Conservation (phyloP, 208 protist species). For the Acanthamoeba lenticulata region DNA sequence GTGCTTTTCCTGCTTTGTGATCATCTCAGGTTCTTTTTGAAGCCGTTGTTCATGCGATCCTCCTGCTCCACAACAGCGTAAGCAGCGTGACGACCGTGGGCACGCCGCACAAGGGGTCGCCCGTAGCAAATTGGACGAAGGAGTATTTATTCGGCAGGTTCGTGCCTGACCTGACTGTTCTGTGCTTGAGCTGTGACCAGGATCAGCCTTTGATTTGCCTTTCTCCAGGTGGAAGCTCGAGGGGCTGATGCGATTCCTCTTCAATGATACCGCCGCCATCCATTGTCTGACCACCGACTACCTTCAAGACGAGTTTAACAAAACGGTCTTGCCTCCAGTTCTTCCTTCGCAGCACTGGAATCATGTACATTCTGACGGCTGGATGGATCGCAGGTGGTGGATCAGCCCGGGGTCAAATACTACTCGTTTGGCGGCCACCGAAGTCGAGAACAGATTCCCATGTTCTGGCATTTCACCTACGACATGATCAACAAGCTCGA, state of each 20-base stretch:
- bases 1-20: not conserved
- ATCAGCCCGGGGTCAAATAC: slow-evolving; percentile 58
- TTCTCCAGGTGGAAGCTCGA: not conserved
- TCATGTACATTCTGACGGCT: too few relatives aligned
- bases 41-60: not conserved
- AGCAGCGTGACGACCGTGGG: slow-evolving; percentile 59
- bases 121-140: slow-evolving; percentile 17
- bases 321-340: not conserved
- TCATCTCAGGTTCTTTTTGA: not conserved
- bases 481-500: slow-evolving; percentile 8
- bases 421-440: slow-evolving; percentile 58
- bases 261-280: not conserved
- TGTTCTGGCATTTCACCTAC: slow-evolving; percentile 18
- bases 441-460: not conserved
- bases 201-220: not conserved
- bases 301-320: slow-evolving; percentile 36
- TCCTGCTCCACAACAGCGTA: not conserved
- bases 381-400: not conserved
- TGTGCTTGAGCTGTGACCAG: not conserved
- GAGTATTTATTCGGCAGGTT: not conserved
- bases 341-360: too few relatives aligned
- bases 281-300: slow-evolving; percentile 51
- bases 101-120: slow-evolving; percentile 44
- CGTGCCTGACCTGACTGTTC: not conserved
- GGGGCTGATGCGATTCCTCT: slow-evolving; percentile 21